Evolutionary conservation across 2,329 filamentous ascomycete species (phyloP).

Genomic region (Aspergillus tanneri): DNA sequence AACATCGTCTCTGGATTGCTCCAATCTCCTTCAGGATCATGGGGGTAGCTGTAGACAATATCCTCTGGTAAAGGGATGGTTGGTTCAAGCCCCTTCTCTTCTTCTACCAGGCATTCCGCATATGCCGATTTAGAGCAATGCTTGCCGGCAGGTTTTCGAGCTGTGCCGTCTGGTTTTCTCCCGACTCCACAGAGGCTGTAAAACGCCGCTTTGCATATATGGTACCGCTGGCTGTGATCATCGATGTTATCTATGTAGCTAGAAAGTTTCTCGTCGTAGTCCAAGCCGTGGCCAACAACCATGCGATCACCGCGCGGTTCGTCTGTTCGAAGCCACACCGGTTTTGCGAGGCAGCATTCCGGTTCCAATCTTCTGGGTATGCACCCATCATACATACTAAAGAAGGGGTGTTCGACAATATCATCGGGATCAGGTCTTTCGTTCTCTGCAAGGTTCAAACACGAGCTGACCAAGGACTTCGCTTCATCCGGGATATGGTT

Average conservation of each 20-base stretch:
- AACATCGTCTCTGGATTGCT: slow-evolving; percentile 29
- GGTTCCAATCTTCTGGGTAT: slow-evolving; percentile 47
- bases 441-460: slow-evolving; percentile 50
- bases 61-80: slow-evolving; percentile 47
- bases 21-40: slow-evolving; percentile 43
- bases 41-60: slow-evolving; percentile 47
- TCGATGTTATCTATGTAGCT: slow-evolving; percentile 38
- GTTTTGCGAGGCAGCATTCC: slow-evolving; percentile 39
- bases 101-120: slow-evolving; percentile 48
- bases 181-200: slow-evolving; percentile 49
- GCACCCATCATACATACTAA: slow-evolving; percentile 50
- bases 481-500: slow-evolving; percentile 52
- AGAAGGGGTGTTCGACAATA: slow-evolving; percentile 51
- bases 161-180: slow-evolving; percentile 40
- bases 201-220: slow-evolving; percentile 42
- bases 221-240: slow-evolving; percentile 39
- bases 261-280: slow-evolving; percentile 41
- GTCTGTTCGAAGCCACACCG: slow-evolving; percentile 45
- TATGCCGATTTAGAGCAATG: slow-evolving; percentile 48
- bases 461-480: slow-evolving; percentile 48
- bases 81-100: slow-evolving; percentile 46
- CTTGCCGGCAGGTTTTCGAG: slow-evolving; percentile 45
- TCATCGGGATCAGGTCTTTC: slow-evolving; percentile 51
- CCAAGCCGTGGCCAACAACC: slow-evolving; percentile 44
- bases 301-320: slow-evolving; percentile 49